Evolutionary conservation across 371 early-diverging fungal genomes (phyloP).

Genomic region (Sporodiniella umbellata): DNA sequence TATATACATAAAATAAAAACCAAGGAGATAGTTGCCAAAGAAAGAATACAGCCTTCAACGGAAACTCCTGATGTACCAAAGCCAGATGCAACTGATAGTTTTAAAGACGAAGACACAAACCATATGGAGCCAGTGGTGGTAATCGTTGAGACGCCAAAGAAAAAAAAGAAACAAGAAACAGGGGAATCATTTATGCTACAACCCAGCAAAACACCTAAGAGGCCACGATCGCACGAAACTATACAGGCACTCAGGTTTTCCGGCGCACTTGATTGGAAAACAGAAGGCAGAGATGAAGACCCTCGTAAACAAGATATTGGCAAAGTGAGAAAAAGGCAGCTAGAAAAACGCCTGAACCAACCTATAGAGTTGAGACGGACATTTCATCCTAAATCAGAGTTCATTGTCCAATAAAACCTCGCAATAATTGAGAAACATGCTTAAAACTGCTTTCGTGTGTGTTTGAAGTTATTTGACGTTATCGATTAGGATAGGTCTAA

Average conservation of each 20-base stretch:
- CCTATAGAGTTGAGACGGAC: slow-evolving; percentile 2
- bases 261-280: slow-evolving; percentile 6
- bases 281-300: neutral
- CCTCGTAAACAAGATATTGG: slow-evolving; percentile 1
- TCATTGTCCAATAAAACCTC: neutral
- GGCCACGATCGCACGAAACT: neutral
- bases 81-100: neutral
- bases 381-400: slow-evolving; percentile 1
- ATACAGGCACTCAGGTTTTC: neutral
- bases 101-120: neutral
- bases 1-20: no score
- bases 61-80: no score
- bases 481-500: no score
- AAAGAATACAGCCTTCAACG: no score
- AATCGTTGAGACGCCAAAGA: neutral
- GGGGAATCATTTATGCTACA: neutral
- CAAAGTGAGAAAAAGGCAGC: slow-evolving; percentile 2
- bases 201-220: neutral
- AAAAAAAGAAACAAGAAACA: neutral
- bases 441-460: no score
- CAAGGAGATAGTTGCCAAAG: no score
- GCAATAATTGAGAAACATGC: neutral
- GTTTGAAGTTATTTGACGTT: no score
- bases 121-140: neutral
- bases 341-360: neutral